Percentiles rank a stretch among this genome's conserved stretches.
Conservation (phyloP, 371 early-diverging fungal genomes). For the Gilbertella persicaria region DNA sequence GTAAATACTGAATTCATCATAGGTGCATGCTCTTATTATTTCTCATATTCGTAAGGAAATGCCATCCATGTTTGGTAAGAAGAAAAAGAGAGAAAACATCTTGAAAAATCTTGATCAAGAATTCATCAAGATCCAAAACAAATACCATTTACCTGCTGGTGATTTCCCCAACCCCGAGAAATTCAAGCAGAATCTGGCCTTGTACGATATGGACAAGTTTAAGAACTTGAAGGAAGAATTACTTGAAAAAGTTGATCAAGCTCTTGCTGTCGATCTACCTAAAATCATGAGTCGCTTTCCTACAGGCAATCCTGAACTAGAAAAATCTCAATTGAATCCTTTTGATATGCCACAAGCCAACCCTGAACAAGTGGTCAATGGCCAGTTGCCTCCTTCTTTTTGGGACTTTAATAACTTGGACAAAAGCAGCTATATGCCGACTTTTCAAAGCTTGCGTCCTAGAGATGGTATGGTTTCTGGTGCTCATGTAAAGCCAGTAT, state of each 20-base stretch:
- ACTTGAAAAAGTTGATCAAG: conserved; percentile 58
- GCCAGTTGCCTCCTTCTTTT: conserved; percentile 32
- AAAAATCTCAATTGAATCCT: conserved; percentile 34
- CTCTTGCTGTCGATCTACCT: conserved; percentile 35
- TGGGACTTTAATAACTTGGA: conserved; percentile 58
- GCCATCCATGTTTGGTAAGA: conserved; percentile 82
- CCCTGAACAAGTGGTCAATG: conserved; percentile 14
- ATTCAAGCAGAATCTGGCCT: conserved; percentile 60
- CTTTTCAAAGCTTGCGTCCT: conserved; percentile 41
- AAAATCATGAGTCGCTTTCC: conserved; percentile 42
- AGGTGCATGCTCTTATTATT: conserved; percentile 74
- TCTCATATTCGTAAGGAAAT: conserved; percentile 77
- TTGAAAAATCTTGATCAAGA: conserved; percentile 71
- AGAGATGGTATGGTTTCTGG: conserved; percentile 64
- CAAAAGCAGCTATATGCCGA: conserved; percentile 28
- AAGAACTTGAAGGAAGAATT: conserved; percentile 68
- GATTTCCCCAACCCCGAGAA: conserved; percentile 74
- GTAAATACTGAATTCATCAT: too few species aligned
- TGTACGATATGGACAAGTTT: conserved; percentile 80
- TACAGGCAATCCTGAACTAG: conserved; percentile 36
- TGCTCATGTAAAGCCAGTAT: conserved; percentile 52
- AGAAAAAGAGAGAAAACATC: conserved; percentile 72
- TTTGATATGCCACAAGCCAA: conserved; percentile 21
- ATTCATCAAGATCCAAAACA: conserved; percentile 73
- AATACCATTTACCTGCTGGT: conserved; percentile 69